These are phyloP conservation scores for Osmanthus fragrans DNA, from an alignment of 257 asterid genomes.

Conservation along the genomic window DNA sequence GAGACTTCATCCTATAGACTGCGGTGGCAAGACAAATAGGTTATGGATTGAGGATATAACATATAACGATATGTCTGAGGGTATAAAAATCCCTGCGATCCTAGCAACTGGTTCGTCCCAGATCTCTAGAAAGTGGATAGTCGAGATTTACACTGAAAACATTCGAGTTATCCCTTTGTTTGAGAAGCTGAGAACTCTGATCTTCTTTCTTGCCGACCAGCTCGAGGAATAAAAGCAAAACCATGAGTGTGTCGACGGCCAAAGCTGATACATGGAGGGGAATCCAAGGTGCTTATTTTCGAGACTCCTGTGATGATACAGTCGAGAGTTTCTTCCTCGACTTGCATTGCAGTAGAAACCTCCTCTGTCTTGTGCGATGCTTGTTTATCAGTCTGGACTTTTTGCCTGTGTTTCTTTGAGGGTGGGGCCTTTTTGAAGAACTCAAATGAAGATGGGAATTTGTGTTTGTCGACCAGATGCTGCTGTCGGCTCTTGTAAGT, in stretches of 20 bases:
- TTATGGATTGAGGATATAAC: not conserved
- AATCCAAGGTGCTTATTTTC: conserved; percentile 70
- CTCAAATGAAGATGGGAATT: conserved; percentile 76
- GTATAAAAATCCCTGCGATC: not conserved
- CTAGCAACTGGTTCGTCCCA: not conserved
- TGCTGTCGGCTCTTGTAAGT: conserved; percentile 89
- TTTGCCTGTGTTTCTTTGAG: conserved; percentile 86
- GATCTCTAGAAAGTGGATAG: not conserved
- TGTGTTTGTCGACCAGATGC: conserved; percentile 86
- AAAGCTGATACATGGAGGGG: conserved; percentile 81
- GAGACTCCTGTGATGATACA: conserved; percentile 80
- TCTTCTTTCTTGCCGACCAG: conserved; percentile 52
- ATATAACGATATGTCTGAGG: not conserved
- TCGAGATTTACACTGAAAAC: not conserved
- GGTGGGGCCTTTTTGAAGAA: conserved; percentile 76
- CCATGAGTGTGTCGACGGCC: conserved; percentile 77
- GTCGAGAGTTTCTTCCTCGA: conserved; percentile 68
- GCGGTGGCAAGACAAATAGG: not conserved
- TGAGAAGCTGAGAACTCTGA: conserved; percentile 28
- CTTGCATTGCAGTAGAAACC: conserved; percentile 61
- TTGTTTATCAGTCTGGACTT: conserved; percentile 40
- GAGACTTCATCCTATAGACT: not conserved
- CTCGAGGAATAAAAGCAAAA: conserved; percentile 68
- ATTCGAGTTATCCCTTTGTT: conserved; percentile 19
- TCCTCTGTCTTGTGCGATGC: conserved; percentile 34